phyloP scores from a whole-genome alignment of 306 rosid species.

The Senna tora region DNA sequence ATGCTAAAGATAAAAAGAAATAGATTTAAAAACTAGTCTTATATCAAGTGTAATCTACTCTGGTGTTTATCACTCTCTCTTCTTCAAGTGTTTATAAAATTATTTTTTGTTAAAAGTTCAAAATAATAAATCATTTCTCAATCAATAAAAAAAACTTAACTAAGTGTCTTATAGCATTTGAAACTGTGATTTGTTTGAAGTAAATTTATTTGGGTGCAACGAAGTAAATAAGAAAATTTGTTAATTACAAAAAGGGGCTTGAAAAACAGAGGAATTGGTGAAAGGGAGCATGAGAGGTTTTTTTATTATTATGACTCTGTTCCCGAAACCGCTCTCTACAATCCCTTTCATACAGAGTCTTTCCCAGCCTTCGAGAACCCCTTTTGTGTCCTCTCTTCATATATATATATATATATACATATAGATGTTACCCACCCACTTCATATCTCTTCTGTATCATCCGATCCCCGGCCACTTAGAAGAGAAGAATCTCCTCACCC shows the following conservation, averaged over 20 bases:
- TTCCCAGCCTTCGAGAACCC: slow-evolving; percentile 61
- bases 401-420: slow-evolving; percentile 15
- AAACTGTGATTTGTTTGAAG: neutral
- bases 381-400: slow-evolving; percentile 37
- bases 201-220: neutral
- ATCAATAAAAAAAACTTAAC: too few relatives aligned
- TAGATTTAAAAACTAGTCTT: too few relatives aligned
- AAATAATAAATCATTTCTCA: too few relatives aligned
- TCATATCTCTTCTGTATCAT: slow-evolving; percentile 16
- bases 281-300: neutral
- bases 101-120: too few relatives aligned
- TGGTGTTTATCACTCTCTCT: too few relatives aligned
- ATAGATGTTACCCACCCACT: slow-evolving; percentile 27
- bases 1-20: too few relatives aligned
- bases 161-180: too few relatives aligned
- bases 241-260: slow-evolving; percentile 56
- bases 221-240: slow-evolving; percentile 29
- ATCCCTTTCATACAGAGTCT: slow-evolving; percentile 57
- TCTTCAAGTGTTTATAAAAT: too few relatives aligned
- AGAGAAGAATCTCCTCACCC: too few relatives aligned
- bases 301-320: slow-evolving; percentile 51
- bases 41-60: too few relatives aligned
- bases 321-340: slow-evolving; percentile 60
- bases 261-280: slow-evolving; percentile 47
- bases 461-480: neutral